Percentiles rank a stretch among this genome's conserved stretches.
These are phyloP conservation scores for Pistacia integerrima DNA, from an alignment of 345 rosid genomes.

Conservation along the genomic window DNA sequence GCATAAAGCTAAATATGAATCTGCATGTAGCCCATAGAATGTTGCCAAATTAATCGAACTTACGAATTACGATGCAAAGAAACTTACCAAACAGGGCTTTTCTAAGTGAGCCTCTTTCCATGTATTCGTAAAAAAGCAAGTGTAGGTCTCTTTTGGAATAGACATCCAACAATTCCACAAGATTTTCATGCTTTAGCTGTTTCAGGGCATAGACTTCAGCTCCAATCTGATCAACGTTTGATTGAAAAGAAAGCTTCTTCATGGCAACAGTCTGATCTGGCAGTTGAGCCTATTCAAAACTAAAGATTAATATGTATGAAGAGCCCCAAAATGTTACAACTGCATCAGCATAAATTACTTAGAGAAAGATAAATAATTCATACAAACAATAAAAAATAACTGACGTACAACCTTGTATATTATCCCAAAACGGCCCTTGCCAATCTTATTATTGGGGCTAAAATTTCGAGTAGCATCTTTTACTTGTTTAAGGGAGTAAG, in stretches of 20 bases:
- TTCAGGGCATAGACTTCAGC: neutral
- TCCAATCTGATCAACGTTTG: slow-evolving; percentile 10
- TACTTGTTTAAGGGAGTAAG: too few relatives aligned
- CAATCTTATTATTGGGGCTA: too few relatives aligned
- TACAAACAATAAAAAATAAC: too few relatives aligned
- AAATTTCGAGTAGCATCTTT: too few relatives aligned
- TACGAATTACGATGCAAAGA: neutral
- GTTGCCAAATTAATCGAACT: neutral
- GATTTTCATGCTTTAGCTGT: neutral
- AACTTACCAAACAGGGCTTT: neutral
- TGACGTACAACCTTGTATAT: too few relatives aligned
- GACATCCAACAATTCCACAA: slow-evolving; percentile 6
- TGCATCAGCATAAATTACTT: too few relatives aligned
- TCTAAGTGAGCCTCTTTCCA: neutral
- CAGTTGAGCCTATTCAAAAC: neutral
- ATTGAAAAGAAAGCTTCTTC: slow-evolving; percentile 9
- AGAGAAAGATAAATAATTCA: too few relatives aligned
- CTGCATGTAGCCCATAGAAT: too few relatives aligned
- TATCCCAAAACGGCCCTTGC: too few relatives aligned
- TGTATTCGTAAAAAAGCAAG: neutral
- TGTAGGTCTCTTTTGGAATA: neutral
- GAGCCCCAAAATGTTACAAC: too few relatives aligned
- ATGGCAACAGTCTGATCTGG: neutral
- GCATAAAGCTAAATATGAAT: too few relatives aligned
- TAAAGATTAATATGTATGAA: too few relatives aligned